phyloP scores from a whole-genome alignment of 129 eudicot genomes.

The Flaveria brownii region DNA sequence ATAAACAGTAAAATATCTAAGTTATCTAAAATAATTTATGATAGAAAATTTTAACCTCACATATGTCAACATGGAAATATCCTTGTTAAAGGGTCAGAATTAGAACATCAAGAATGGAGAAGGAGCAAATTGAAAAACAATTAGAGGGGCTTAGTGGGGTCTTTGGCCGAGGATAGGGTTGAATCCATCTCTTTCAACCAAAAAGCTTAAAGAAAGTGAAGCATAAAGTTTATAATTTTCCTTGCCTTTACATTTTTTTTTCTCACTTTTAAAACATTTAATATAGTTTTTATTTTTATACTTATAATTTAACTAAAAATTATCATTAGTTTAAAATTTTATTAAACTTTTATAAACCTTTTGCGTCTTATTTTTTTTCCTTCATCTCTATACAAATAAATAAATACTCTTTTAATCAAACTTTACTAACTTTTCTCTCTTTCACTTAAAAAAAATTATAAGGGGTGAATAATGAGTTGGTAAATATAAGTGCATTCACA shows the following conservation, averaged over 20 bases:
- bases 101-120: slow-evolving; percentile 7
- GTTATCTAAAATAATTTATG: not conserved
- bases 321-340: no score
- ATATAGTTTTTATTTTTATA: no score
- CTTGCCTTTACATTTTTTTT: not conserved
- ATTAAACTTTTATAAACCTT: no score
- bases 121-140: slow-evolving; percentile 27
- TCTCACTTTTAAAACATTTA: not conserved
- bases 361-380: no score
- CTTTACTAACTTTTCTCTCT: no score
- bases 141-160: slow-evolving; percentile 26
- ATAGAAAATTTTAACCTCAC: not conserved
- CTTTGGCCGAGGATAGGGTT: slow-evolving; percentile 33
- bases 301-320: no score
- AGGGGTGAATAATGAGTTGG: no score
- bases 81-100: slow-evolving; percentile 17
- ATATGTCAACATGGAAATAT: slow-evolving; percentile 26
- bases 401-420: no score
- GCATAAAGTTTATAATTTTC: slow-evolving; percentile 33
- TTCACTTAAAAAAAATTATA: no score
- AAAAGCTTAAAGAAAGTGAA: slow-evolving; percentile 32
- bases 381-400: no score
- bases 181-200: slow-evolving; percentile 39
- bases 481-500: no score
- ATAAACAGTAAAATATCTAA: no score